A percentile compares a stretch with the other conserved stretches of the same genome.
Conservation (phyloP, 192 early-diverging fungal species). For the Gigaspora rosea region DNA sequence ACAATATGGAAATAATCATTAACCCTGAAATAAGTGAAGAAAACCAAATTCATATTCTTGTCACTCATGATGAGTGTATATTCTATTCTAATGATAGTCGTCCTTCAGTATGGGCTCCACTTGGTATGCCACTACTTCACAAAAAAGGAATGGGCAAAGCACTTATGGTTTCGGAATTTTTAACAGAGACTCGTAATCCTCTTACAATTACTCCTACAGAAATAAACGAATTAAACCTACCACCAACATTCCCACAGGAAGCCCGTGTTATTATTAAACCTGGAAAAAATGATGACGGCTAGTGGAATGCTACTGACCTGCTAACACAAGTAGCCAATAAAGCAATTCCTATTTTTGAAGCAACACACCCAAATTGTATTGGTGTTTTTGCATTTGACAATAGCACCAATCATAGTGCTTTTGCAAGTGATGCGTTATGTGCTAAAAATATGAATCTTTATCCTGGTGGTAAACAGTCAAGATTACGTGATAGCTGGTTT, state of each 20-base stretch:
- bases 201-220: neutral
- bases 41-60: neutral
- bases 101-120: neutral
- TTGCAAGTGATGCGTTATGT: slow-evolving; percentile 9
- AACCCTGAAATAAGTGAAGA: neutral
- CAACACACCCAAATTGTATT: slow-evolving; percentile 14
- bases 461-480: slow-evolving; percentile 25
- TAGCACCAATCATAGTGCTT: slow-evolving; percentile 23
- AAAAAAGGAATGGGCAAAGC: slow-evolving; percentile 12
- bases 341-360: slow-evolving; percentile 30
- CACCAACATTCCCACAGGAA: neutral
- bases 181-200: neutral
- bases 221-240: neutral
- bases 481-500: slow-evolving; percentile 6
- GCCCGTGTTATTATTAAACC: neutral
- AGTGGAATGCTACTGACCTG: slow-evolving; percentile 1
- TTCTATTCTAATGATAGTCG: neutral
- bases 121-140: neutral
- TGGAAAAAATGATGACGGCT: slow-evolving; percentile 15
- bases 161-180: neutral
- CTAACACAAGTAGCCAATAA: slow-evolving; percentile 18
- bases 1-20: neutral
- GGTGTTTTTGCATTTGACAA: slow-evolving; percentile 28
- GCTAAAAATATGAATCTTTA: slow-evolving; percentile 30
- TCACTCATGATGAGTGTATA: neutral